phyloP scores from a whole-genome alignment of 371 early-diverging fungal species.

The Nematocida major region DNA sequence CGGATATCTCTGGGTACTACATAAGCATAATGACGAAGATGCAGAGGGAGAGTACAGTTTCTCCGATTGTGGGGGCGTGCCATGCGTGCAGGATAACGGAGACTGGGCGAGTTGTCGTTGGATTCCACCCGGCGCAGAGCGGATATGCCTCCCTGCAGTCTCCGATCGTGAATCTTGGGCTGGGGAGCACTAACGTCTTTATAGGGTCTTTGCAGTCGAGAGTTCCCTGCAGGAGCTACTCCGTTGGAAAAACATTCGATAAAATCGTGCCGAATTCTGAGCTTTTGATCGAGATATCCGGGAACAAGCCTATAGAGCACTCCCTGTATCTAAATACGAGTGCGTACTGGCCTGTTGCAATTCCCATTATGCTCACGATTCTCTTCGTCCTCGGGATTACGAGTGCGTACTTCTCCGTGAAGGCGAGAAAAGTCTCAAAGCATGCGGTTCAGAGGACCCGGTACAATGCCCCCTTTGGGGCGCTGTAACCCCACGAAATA shows the following conservation, averaged over 20 bases:
- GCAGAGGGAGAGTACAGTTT: neutral
- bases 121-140: slow-evolving; percentile 44
- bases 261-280: slow-evolving; percentile 58
- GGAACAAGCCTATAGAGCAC: slow-evolving; percentile 30
- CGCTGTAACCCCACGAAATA: slow-evolving; percentile 1
- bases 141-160: slow-evolving; percentile 50
- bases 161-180: slow-evolving; percentile 52
- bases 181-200: slow-evolving; percentile 57
- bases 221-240: slow-evolving; percentile 34
- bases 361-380: slow-evolving; percentile 45
- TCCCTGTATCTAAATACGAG: slow-evolving; percentile 46
- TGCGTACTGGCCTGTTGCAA: slow-evolving; percentile 42
- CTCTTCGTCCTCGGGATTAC: slow-evolving; percentile 33
- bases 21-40: slow-evolving; percentile 50
- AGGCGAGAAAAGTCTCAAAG: slow-evolving; percentile 26
- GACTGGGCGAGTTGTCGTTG: slow-evolving; percentile 34
- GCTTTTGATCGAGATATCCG: slow-evolving; percentile 40
- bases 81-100: slow-evolving; percentile 55
- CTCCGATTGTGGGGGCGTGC: slow-evolving; percentile 47
- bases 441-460: neutral
- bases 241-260: slow-evolving; percentile 8
- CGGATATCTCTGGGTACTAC: slow-evolving; percentile 51
- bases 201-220: slow-evolving; percentile 41
- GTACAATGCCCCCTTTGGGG: slow-evolving; percentile 33
- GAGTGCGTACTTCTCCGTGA: slow-evolving; percentile 35